Base-by-base conservation (phyloP, 768 basidiomycete species). In the Russula foetens region DNA sequence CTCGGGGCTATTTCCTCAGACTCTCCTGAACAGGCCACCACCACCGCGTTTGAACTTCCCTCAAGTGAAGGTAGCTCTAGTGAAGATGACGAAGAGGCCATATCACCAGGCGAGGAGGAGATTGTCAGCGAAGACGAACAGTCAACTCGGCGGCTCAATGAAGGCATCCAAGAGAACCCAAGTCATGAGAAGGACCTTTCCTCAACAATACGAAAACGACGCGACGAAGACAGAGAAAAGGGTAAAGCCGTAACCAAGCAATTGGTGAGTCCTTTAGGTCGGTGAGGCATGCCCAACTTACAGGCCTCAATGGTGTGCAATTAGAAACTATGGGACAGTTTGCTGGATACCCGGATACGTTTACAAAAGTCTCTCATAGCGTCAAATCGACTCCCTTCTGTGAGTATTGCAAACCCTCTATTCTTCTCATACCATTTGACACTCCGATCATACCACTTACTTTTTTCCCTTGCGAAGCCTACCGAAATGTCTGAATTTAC, bases 341-440 rank as follows among this genome's bases (percentile, higher is more conserved):
- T 98, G 39, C 78, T 98, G 29, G 91, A 97, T 69, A 83, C 90
- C n/a, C 84, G 96, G 38, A 98, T 98, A 70, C 85, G 85, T 26
- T 72, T 97, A 46, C 96, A 98, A 74, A 98, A 94, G 75, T 81
- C 86, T 24, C 76, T 84, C 47, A 68, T 76, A 1, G 75, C 85
- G 12, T 78, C 84, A 7, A 90, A 92, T 68, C 75, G 75, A 51
- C 76, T 97, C 7, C 86, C 90, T 35, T 68, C 65, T 35, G 91
- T 86, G 68, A 66, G 84, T 73, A 35, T 46, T 49, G 39, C 44
- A 62, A 39, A 43, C 9, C 14, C 0, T 12, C 45, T 44, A 29
- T 33, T 44, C 26, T 28, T 7, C 46, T 59, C 6, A 44, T 46
- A 31, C 12, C 50, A 17, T 46, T 67, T 53, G 49, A 55, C 17